A percentile compares a stretch with the other conserved stretches of the same genome.
Conservation (phyloP, 2,329 filamentous ascomycete genomes). For the Fusarium setosum region DNA sequence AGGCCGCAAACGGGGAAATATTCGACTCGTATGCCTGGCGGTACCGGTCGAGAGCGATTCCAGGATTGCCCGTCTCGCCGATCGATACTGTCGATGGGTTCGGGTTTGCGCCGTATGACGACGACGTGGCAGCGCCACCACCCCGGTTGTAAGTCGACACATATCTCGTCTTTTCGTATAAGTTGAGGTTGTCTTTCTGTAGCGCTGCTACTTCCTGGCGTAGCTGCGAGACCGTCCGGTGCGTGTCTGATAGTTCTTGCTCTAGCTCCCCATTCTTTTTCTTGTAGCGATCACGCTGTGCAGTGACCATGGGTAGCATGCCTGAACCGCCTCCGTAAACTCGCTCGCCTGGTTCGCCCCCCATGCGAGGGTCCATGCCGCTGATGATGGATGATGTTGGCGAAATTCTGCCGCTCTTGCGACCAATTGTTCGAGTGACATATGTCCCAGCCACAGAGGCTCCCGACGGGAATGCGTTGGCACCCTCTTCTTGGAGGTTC, state of each 20-base stretch:
- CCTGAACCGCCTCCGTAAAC: conserved; percentile 79
- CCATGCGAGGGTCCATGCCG: conserved; percentile 81
- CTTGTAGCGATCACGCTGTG: conserved; percentile 98
- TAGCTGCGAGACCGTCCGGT: conserved; percentile 84
- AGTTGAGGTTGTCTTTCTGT: conserved; percentile 93
- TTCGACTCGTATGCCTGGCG: conserved; percentile 93
- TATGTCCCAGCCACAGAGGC: conserved; percentile 96
- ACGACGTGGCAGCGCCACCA: conserved; percentile 68
- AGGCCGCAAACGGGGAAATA: conserved; percentile 94
- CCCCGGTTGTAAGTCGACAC: conserved; percentile 91
- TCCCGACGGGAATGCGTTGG: conserved; percentile 86
- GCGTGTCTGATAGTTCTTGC: conserved; percentile 85
- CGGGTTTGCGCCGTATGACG: conserved; percentile 76
- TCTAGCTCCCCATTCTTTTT: conserved; percentile 93
- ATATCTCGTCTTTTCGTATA: conserved; percentile 98
- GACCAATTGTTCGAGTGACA: conserved; percentile 69
- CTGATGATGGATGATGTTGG: conserved; percentile 99
- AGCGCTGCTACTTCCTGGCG: conserved; percentile 91
- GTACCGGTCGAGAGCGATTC: conserved; percentile 84
- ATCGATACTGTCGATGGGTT: conserved; percentile 79
- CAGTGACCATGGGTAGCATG: conserved; percentile 97
- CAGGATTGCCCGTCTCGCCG: conserved; percentile 66
- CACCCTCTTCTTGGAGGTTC: conserved; percentile 85
- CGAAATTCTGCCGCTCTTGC: conserved; percentile 78
- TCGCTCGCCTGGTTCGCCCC: conserved; percentile 64